A percentile compares a stretch with the other conserved stretches of the same genome.
These are phyloP conservation scores for Poa annua DNA, from an alignment of 176 grass and related monocot species.

Conservation along the genomic window DNA sequence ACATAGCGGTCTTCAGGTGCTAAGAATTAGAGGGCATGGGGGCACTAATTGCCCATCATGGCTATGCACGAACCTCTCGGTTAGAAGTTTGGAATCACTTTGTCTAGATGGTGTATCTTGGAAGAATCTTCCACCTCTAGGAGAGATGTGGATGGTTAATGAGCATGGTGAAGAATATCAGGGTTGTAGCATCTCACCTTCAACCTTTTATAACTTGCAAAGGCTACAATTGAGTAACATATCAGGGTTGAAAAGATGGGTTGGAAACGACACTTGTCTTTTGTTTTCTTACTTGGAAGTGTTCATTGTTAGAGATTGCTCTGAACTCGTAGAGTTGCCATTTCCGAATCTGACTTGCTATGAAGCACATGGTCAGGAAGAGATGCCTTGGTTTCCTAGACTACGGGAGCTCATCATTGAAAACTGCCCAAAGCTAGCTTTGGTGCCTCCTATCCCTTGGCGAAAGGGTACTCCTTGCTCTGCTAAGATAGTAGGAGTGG, in stretches of 20 bases:
- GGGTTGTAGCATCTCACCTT: background rate
- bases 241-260: background rate
- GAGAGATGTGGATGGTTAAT: background rate
- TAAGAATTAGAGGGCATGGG: background rate
- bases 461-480: rapidly evolving
- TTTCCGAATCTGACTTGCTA: background rate
- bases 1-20: background rate
- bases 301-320: background rate
- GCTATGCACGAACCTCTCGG: background rate
- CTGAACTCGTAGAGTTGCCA: background rate
- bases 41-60: background rate
- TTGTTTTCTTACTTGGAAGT: background rate
- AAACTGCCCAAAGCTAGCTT: background rate
- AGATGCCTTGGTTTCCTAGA: background rate
- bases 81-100: background rate
- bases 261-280: too few relatives aligned
- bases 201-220: background rate
- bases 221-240: background rate
- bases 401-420: background rate
- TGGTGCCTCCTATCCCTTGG: conserved; percentile 1
- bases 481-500: background rate
- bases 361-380: background rate
- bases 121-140: background rate
- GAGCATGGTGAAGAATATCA: background rate
- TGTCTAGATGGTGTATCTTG: background rate